These are phyloP conservation scores for Borovskyia barvae DNA, from an alignment of 208 protist genomes.

Conservation along the genomic window DNA sequence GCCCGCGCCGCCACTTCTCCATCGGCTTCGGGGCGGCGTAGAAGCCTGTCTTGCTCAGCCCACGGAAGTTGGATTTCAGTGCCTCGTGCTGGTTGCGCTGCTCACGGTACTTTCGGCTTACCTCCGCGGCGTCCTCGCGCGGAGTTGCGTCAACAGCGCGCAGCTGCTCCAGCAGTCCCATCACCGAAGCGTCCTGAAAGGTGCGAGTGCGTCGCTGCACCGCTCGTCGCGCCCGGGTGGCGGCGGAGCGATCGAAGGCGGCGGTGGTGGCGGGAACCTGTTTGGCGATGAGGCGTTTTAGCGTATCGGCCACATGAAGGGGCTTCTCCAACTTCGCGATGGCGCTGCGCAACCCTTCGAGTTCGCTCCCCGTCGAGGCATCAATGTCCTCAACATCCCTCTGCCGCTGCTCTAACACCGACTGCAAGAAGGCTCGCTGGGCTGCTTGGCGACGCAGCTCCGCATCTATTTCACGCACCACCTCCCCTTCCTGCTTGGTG, in stretches of 20 bases:
- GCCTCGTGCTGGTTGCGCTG: constrained; percentile 56
- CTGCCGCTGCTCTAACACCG: constrained; percentile 14
- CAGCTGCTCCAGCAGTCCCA: constrained; percentile 21
- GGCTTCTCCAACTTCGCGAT: constrained; percentile 13
- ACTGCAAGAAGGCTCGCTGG: constrained; percentile 16
- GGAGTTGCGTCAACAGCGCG: constrained; percentile 23
- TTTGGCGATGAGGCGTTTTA: constrained; percentile 17
- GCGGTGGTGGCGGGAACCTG: constrained; percentile 2
- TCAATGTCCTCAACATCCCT: background rate
- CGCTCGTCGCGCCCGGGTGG: constrained; percentile 5
- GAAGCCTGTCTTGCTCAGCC: constrained; percentile 68
- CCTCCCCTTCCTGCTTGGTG: constrained; percentile 39
- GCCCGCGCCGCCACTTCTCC: constrained; percentile 62
- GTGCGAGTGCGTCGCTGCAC: constrained; percentile 26
- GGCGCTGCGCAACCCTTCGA: constrained; percentile 12
- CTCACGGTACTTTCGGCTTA: constrained; percentile 39
- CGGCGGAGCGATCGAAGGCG: constrained; percentile 17
- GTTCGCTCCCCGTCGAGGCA: background rate
- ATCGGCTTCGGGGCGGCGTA: constrained; percentile 32
- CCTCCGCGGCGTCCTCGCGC: constrained; percentile 39
- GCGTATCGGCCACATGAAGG: constrained; percentile 1
- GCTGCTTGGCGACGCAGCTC: constrained; percentile 26
- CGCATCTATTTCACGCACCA: constrained; percentile 42
- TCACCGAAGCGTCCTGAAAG: constrained; percentile 18
- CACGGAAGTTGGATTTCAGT: constrained; percentile 35